Base-by-base conservation (phyloP, 176 grass and related monocot genomes). In the Saccharum officinarum region DNA sequence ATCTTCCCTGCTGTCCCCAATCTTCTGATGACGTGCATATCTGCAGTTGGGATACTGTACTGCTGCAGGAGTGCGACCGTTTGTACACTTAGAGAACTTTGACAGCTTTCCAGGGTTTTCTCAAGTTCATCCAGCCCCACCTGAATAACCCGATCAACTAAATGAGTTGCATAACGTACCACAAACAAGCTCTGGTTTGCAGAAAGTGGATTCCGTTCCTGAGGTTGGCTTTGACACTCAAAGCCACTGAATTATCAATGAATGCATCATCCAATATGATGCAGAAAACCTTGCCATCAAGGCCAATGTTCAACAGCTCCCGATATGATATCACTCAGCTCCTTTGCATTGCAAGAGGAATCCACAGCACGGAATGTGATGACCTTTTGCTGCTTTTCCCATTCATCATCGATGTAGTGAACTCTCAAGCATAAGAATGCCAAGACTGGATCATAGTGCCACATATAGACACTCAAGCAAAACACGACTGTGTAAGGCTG, bases 121-220 rank as follows among this genome's bases (percentile, higher is more conserved):
- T 42, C 83, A 64, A 82, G 72, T 66, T 86, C 83, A 71, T 86
- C 79, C 72, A 90, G 30, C 8, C 64, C 64, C 55, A 86, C 71
- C 54, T 82, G 83, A 89, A 89, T 82, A 71, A 89, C 33, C 64
- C 41, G 78, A 76, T 71, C 78, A 65, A 86, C 65, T 70, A 81
- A 61, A 76, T 85, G 30, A 60, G 69, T 81, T 85, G 63, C 87
- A 46, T 47, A 81, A 25, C 71, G n/a, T 49, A 76, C 77, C 8
- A 85, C 63, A 85, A 85, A 89, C 66, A 86, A 65, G 78, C 72
- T 89, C 71, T 17, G 31, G 12, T 81, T 81, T 34, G 63, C 63
- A 37, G 30, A 16, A 9, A 15, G 22, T 8, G 10, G 72, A 44
- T 82, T 89, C n/a, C 83, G 30, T 82, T 81, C 33, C 15, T 13